A percentile compares a stretch with the other conserved stretches of the same genome.
phyloP scores from a whole-genome alignment of 345 rosid genomes.

The Eucalyptus polybractea region DNA sequence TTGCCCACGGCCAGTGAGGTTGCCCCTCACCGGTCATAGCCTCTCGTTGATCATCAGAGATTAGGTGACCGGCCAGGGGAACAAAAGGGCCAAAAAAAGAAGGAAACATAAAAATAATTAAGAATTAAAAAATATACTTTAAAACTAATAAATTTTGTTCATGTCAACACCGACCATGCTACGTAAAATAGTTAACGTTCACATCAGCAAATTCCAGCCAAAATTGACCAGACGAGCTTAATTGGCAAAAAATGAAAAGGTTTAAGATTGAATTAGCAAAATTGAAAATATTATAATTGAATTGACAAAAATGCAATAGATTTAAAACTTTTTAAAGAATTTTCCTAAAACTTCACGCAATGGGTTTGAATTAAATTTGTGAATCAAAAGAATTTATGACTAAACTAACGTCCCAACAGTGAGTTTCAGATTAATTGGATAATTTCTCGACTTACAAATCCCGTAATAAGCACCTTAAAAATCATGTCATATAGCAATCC shows the following conservation, averaged over 20 bases:
- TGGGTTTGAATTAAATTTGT: not conserved
- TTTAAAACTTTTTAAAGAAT: no score
- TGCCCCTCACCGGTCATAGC: no score
- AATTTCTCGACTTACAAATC: not conserved
- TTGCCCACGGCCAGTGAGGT: no score
- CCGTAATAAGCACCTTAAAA: not conserved
- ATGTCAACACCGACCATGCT: accelerated
- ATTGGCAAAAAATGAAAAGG: no score
- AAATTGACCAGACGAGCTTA: accelerated
- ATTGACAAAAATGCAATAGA: no score
- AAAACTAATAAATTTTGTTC: no score
- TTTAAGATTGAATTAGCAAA: accelerated
- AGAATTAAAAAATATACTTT: no score
- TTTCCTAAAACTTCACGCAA: not conserved
- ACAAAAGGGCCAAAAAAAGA: no score
- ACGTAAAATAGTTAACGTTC: accelerated
- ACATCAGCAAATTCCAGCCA: no score
- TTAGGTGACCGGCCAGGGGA: accelerated
- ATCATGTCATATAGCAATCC: not conserved
- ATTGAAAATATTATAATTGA: no score
- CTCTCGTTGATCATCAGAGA: accelerated
- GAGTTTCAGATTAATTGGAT: not conserved
- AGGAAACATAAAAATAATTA: no score
- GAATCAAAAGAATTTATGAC: not conserved
- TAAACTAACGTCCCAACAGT: not conserved